Conservation (phyloP, 352 stramenopile species). For the Globisporangium polare region DNA sequence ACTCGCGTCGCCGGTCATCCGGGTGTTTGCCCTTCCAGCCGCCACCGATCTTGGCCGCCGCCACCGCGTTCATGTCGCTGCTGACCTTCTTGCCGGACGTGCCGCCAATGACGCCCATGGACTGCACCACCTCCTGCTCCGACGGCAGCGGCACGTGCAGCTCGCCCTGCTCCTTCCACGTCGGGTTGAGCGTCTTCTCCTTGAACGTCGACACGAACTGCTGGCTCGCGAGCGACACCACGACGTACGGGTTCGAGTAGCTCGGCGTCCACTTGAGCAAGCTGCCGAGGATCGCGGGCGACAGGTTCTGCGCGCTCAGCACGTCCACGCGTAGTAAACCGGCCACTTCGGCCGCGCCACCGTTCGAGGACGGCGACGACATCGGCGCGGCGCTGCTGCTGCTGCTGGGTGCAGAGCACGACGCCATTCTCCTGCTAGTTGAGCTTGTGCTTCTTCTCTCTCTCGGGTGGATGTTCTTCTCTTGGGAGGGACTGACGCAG, state of each 20-base stretch:
- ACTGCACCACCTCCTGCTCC: conserved; percentile 54
- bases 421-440: conserved; percentile 25
- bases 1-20: conserved; percentile 26
- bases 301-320: conserved; percentile 49
- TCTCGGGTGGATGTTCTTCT: conserved; percentile 2
- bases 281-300: conserved; percentile 54
- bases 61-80: conserved; percentile 8
- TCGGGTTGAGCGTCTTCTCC: conserved; percentile 48
- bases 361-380: conserved; percentile 6
- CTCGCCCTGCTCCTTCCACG: conserved; percentile 57
- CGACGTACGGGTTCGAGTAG: conserved; percentile 65
- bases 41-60: conserved; percentile 16
- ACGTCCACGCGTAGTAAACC: conserved; percentile 58
- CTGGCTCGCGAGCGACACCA: conserved; percentile 48
- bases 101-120: conserved; percentile 23
- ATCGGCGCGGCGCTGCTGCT: conserved; percentile 7
- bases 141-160: conserved; percentile 52
- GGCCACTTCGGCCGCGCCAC: conserved; percentile 18
- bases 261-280: conserved; percentile 66
- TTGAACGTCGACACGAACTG: conserved; percentile 52
- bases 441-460: conserved; percentile 4
- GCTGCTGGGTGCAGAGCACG: conserved; percentile 16
- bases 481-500: neutral
- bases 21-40: conserved; percentile 16
- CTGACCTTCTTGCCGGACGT: conserved; percentile 15